Evolutionary conservation across 2,329 filamentous ascomycete genomes (phyloP), one percentile per base, ranked within the genome.

Genomic region (Alternaria solani): DNA sequence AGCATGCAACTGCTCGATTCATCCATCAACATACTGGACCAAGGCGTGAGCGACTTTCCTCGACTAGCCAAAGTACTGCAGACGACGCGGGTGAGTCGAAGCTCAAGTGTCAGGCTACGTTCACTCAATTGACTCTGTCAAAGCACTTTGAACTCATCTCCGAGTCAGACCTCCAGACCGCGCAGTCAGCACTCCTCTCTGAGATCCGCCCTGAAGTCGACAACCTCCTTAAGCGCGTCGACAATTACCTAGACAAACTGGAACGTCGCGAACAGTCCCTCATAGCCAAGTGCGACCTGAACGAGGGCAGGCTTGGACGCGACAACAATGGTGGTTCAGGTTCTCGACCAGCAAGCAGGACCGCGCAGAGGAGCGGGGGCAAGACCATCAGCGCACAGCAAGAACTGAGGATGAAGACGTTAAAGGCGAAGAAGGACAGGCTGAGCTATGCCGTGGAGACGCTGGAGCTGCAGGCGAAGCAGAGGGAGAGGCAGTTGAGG

Each of bases 141-240:
- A 70, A 96, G 90, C 94, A 97, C 81, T 97, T 96, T 80, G 94
- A 97, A 78, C 88, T 97, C 42, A 91, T 97, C 69, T 92, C 93
- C 16, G 92, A 96, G 76, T 88, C 91, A 12, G 91, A 91, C 52
- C 87, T 97, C 44, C 89, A 89, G 62, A 86, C 90, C 64, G 94
- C 94, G 32, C 94, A 97, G 79, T 85, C 91, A 67, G 89, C 92
- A 5, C 87, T 97, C 18, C 90, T 93, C 70, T 91, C 92, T 72
- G 93, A 96, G 76, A 95, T 97, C 68, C 89, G 90, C n/a, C 94
- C 94, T 8, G 93, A 93, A 77, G 91, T 96, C 65, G 84, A 89
- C 30, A 87, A 88, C 59, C 87, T 97, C 2, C 88, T 97, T 52
- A 86, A 89, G 64, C 89, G 93, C 67, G 92, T 93, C n/a, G 89